phyloP scores from a whole-genome alignment of 495 filamentous ascomycete genomes.

The Penicillium lividum region DNA sequence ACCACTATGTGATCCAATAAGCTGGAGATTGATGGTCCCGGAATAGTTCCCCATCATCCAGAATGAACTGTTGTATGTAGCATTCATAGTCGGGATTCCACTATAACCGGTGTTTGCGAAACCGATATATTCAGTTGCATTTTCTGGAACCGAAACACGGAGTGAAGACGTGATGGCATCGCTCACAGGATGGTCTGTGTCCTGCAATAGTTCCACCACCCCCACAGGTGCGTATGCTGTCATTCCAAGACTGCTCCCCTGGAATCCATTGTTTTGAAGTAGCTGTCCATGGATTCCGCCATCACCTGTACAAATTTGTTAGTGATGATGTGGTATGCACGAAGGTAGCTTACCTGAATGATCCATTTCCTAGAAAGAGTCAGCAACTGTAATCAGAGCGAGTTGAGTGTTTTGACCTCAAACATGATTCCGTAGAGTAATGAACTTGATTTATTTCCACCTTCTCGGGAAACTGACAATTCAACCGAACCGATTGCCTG shows the following conservation, averaged over 20 bases:
- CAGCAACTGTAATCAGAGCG: not conserved
- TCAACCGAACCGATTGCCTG: slow-evolving; percentile 17
- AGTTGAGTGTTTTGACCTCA: slow-evolving; percentile 37
- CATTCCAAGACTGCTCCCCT: slow-evolving; percentile 50
- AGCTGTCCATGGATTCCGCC: slow-evolving; percentile 77
- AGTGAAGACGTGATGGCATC: slow-evolving; percentile 58
- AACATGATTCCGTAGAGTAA: slow-evolving; percentile 64
- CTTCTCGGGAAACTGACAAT: slow-evolving; percentile 36
- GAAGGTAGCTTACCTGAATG: not conserved
- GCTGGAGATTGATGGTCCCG: slow-evolving; percentile 29
- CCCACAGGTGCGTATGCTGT: slow-evolving; percentile 58
- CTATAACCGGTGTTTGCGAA: slow-evolving; percentile 62
- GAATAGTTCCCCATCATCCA: slow-evolving; percentile 52
- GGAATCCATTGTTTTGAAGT: slow-evolving; percentile 73
- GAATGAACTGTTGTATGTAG: slow-evolving; percentile 55
- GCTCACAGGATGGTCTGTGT: slow-evolving; percentile 52
- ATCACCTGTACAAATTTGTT: slow-evolving; percentile 39
- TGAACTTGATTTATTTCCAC: slow-evolving; percentile 55
- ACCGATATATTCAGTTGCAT: slow-evolving; percentile 46
- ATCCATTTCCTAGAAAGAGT: not conserved
- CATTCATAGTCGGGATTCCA: slow-evolving; percentile 56
- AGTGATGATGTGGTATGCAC: not conserved
- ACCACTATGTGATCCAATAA: slow-evolving; percentile 34
- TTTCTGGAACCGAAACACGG: slow-evolving; percentile 47
- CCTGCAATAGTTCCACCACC: slow-evolving; percentile 49